Evolutionary conservation across 495 filamentous ascomycete species (phyloP).

Genomic region (Arthonia radiata): DNA sequence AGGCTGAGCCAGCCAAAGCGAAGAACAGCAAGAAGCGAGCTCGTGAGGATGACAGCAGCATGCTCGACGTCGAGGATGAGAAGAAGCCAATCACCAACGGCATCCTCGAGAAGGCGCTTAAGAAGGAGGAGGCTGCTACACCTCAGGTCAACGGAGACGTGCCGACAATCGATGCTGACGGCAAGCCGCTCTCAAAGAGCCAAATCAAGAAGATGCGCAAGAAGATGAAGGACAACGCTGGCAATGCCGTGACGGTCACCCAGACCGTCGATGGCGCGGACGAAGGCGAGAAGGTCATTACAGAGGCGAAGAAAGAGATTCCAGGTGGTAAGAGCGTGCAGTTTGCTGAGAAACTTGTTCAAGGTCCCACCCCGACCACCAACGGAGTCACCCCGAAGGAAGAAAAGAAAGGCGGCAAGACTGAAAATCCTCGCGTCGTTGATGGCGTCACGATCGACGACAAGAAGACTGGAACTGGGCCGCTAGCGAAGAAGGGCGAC

Average conservation of each 20-base stretch:
- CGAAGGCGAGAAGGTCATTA: conserved; percentile 22
- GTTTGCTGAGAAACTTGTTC: conserved; percentile 95
- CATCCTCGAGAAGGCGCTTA: conserved; percentile 45
- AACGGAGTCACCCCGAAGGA: conserved; percentile 15
- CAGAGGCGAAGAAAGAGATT: conserved; percentile 22
- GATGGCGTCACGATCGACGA: conserved; percentile 83
- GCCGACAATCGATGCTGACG: no score
- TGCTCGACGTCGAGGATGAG: conserved; percentile 21
- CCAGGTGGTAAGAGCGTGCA: conserved; percentile 61
- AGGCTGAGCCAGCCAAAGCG: conserved; percentile 20
- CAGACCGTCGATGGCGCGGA: conserved; percentile 24
- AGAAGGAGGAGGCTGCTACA: conserved; percentile 17
- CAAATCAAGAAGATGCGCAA: conserved; percentile 97
- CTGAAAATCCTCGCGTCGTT: conserved; percentile 24
- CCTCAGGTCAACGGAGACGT: conserved; percentile 31
- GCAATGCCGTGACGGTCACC: conserved; percentile 37
- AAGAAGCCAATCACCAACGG: conserved; percentile 44
- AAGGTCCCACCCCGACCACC: conserved; percentile 17
- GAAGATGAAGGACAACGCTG: conserved; percentile 96
- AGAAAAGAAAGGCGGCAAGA: conserved; percentile 16
- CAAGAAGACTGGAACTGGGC: conserved; percentile 68
- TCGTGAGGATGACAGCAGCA: conserved; percentile 41
- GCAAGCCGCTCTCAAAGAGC: conserved; percentile 81
- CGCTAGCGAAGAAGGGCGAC: conserved; percentile 61
- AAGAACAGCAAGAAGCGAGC: conserved; percentile 48